Evolutionary conservation across 805 yeast species (phyloP), one percentile per base, ranked within the genome.

Genomic region (Ogataea pignaliae): DNA sequence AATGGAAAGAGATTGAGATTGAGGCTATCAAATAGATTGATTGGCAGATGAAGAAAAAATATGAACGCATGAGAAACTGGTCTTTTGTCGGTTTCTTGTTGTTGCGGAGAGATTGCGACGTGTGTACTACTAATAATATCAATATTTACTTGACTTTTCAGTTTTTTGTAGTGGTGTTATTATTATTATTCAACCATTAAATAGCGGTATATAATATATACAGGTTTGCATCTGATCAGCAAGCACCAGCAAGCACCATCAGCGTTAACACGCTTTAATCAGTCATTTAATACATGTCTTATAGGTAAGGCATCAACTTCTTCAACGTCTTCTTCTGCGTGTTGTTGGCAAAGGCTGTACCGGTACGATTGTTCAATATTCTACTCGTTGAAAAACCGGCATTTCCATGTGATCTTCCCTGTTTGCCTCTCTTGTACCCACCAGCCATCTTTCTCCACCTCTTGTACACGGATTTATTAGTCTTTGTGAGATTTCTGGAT

Each of bases 381-480:
- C 81, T 73, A 34, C 77, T 69, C 13, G 33, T 30, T 29, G 89
- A 75, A 84, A 93, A 90, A 17, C 96, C 90, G 1, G 89, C 87
- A 59, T 90, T 90, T 40, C 97, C 97, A 63, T 90, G 97, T 53
- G 86, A 85, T 69, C 96, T 79, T 10, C 96, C 95, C 16, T 95
- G 85, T 55, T 81, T 79, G 50, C 75, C 90, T 60, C 88, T 70
- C 54, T 81, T 76, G 65, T 72, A 75, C 16, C 71, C 83, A n/a
- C 79, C 76, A 2, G 85, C 88, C 4, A 85, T 83, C 56, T 80
- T 81, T 61, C 84, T 77, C 81, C 93, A 87, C 67, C 97, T 78
- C 61, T 85, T 88, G 39, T 89, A 89, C 6, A 95, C 83, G 21
- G 95, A 88, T 60, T 88, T 82, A 61, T 88, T 93, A 3, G 96